Base-by-base conservation (phyloP, 208 protist genomes). In the Endotrypanum monterogeii region DNA sequence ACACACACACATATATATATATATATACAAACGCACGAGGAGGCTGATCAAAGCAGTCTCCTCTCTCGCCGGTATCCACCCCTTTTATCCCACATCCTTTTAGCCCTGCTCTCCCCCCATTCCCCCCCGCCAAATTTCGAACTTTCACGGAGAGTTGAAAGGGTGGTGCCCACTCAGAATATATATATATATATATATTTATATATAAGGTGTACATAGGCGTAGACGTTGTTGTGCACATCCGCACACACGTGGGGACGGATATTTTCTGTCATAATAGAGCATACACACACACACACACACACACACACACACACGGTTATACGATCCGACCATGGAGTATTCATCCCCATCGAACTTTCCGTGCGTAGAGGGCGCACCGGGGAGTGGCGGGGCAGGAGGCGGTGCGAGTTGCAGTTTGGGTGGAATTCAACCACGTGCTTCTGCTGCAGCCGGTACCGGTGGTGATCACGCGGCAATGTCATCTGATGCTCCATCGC, bases 231-330 rank as follows among this genome's bases (percentile, higher is more conserved):
- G 32, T 63, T 35, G 30, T 41, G 20, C 30, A 63, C 57, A 41
- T 32, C 11, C 57, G 3, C 30, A 63, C 57, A 44, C 57, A 63
- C 61, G 2, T 3, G 46, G 14, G 46, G 35, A 23, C 60, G 25
- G 35, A 48, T 37, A 66, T n/a, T 2, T 37, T n/a, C 11, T 28
- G n/a, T 66, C 58, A 65, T 63, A 28, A 63, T 63, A 63, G 32
- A 51, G 0, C n/a, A 62, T 35, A 62, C 57, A 62, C n/a, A 62
- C 5, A 12, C 57, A 12, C n/a, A 62, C 30, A 58, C 66, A 70
- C 25, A n/a, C 6, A 23, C 23, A 20, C 28, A 30, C 66, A 20
- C 32, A 55, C 9, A 41, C 18, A 41, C 46, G 41, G 30, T 16
- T 48, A 25, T 48, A 20, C 46, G 14, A 14, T 23, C 44, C 28